phyloP scores from a whole-genome alignment of 2,329 filamentous ascomycete species.

The Penicillium corylophilum region DNA sequence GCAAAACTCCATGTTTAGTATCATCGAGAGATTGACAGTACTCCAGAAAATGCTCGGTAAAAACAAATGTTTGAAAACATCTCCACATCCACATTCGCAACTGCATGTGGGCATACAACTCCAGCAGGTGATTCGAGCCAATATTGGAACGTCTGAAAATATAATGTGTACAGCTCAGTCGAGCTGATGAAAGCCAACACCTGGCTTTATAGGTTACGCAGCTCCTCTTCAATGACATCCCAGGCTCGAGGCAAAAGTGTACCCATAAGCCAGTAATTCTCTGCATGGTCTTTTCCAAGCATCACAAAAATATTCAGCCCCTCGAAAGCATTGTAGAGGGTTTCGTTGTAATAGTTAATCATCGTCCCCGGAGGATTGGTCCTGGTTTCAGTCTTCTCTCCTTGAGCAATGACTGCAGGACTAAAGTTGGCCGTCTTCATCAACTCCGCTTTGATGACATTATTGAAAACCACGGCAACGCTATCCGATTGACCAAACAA shows the following conservation, averaged over 20 bases:
- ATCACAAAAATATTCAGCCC: constrained; percentile 10
- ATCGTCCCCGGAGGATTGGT: constrained; percentile 10
- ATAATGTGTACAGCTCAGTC: too few species aligned
- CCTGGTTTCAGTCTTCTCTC: constrained; percentile 3
- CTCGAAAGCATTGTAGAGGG: constrained; percentile 5
- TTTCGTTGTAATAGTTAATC: constrained; percentile 11
- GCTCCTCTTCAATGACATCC: constrained; percentile 7
- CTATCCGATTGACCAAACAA: constrained; percentile 5
- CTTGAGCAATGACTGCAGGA: constrained; percentile 7
- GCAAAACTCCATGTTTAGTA: too few species aligned
- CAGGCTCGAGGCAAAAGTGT: constrained; percentile 10
- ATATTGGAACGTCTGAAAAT: too few species aligned
- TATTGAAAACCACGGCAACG: constrained; percentile 7
- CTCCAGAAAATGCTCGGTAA: too few species aligned
- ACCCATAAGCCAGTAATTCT: constrained; percentile 14
- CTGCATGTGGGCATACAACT: too few species aligned
- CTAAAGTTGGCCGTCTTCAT: constrained; percentile 8
- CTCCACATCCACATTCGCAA: too few species aligned
- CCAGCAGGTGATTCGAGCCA: too few species aligned
- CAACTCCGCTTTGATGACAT: constrained; percentile 12
- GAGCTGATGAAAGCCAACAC: too few species aligned
- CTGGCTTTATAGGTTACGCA: background rate
- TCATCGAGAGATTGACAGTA: too few species aligned
- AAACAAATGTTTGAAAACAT: too few species aligned
- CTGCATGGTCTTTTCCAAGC: constrained; percentile 11